A percentile compares a stretch with the other conserved stretches of the same genome.
Evolutionary conservation across 371 early-diverging fungal species (phyloP).

Genomic region (Dinochytrium kinnereticum): DNA sequence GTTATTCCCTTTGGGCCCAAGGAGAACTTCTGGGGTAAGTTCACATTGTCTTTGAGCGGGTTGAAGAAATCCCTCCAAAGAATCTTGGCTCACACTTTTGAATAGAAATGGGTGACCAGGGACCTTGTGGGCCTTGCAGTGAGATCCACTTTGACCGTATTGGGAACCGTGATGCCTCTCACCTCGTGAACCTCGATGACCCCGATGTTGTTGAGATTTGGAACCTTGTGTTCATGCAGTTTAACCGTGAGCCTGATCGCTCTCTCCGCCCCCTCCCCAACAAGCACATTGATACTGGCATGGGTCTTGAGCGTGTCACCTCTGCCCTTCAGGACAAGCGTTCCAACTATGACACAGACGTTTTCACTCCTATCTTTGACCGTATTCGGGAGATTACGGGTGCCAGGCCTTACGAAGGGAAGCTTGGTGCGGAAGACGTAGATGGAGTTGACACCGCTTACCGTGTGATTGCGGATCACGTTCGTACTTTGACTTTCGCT

Average conservation of each 20-base stretch:
- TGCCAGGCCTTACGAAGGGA: conserved; percentile 82
- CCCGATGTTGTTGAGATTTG: conserved; percentile 99
- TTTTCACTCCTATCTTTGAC: conserved; percentile 86
- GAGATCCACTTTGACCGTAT: conserved; percentile 99
- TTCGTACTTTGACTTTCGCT: conserved; percentile 97
- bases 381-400: conserved; percentile 87
- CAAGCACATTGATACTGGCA: conserved; percentile 99
- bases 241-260: conserved; percentile 96
- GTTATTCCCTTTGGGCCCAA: conserved; percentile 91
- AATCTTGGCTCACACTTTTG: neutral
- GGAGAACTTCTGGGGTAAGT: conserved; percentile 99
- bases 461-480: conserved; percentile 99
- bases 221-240: conserved; percentile 99
- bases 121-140: conserved; percentile 99
- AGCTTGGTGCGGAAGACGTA: conserved; percentile 87
- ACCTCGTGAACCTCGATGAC: conserved; percentile 98
- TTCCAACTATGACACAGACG: conserved; percentile 99
- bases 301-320: conserved; percentile 98
- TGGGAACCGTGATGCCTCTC: conserved; percentile 94
- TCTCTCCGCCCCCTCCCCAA: conserved; percentile 89
- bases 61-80: conserved; percentile 18
- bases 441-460: conserved; percentile 98
- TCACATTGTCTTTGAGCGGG: conserved; percentile 10
- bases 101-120: conserved; percentile 98
- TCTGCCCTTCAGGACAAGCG: conserved; percentile 95